A percentile compares a stretch with the other conserved stretches of the same genome.
phyloP scores from a whole-genome alignment of 495 filamentous ascomycete species.

The Aspergillus olivimuriae region DNA sequence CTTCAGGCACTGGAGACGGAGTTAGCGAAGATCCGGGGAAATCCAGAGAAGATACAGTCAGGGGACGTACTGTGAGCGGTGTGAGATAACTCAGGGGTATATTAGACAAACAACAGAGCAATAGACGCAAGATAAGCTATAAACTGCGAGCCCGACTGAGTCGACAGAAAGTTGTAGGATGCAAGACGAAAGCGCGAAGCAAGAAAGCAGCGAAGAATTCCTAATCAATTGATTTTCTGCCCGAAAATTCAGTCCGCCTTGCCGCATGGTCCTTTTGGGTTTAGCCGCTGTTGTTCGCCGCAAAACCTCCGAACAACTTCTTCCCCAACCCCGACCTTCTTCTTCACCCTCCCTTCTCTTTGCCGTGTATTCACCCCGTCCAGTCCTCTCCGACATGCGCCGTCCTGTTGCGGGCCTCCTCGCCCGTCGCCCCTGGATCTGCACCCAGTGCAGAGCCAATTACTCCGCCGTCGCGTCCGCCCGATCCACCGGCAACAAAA shows the following conservation, averaged over 20 bases:
- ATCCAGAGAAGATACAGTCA: too few species aligned
- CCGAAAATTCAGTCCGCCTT: slow-evolving; percentile 11
- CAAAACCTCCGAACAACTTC: slow-evolving; percentile 20
- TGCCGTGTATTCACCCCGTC: not conserved
- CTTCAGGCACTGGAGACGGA: slow-evolving; percentile 27
- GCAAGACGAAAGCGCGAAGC: not conserved
- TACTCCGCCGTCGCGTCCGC: slow-evolving; percentile 24
- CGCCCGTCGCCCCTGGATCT: slow-evolving; percentile 37
- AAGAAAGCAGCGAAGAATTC: not conserved
- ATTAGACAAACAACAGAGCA: too few species aligned
- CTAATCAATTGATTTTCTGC: not conserved
- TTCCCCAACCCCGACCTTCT: slow-evolving; percentile 13
- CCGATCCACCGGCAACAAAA: slow-evolving; percentile 20
- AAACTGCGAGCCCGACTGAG: too few species aligned
- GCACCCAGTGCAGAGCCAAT: slow-evolving; percentile 29
- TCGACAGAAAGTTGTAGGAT: not conserved
- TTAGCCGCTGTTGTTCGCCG: slow-evolving; percentile 23
- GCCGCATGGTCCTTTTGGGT: slow-evolving; percentile 10
- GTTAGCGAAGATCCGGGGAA: not conserved
- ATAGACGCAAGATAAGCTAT: too few species aligned
- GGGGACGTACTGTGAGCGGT: too few species aligned
- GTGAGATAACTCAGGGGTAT: too few species aligned
- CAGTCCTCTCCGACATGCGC: slow-evolving; percentile 18
- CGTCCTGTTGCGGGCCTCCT: slow-evolving; percentile 18
- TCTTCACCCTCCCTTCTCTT: slow-evolving; percentile 4